phyloP scores from a whole-genome alignment of 1,139 yeast genomes.

The Magnusiomyces fungicola region DNA sequence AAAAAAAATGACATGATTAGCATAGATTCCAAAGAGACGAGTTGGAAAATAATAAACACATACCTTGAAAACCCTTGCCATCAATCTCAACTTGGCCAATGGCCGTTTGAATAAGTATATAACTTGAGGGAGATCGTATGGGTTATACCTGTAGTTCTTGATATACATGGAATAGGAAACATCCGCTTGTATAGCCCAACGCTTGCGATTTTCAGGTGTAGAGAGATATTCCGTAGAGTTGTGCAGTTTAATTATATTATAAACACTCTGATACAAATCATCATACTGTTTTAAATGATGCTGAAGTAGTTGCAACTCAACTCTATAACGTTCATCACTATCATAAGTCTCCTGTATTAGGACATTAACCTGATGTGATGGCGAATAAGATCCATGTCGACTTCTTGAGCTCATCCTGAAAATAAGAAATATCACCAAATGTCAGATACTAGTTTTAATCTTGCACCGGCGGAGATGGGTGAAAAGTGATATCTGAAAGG shows the following conservation, averaged over 20 bases:
- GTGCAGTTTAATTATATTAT: constrained; percentile 1
- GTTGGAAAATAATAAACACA: background rate
- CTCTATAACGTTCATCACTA: background rate
- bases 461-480: too few relatives aligned
- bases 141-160: constrained; percentile 28
- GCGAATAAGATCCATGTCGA: background rate
- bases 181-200: constrained; percentile 11
- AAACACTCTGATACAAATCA: background rate
- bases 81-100: constrained; percentile 33
- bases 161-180: constrained; percentile 24
- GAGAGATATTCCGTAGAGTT: background rate
- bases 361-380: background rate
- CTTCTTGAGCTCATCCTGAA: too few relatives aligned
- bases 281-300: background rate
- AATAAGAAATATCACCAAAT: too few relatives aligned
- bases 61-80: constrained; percentile 28
- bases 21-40: background rate
- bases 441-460: too few relatives aligned
- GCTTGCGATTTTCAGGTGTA: constrained; percentile 1
- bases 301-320: background rate
- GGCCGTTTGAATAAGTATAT: constrained; percentile 37
- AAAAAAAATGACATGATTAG: constrained; percentile 16
- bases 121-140: constrained; percentile 33
- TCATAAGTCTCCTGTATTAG: background rate
- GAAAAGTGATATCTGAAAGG: too few relatives aligned